Evolutionary conservation across 495 filamentous ascomycete species (phyloP).

Genomic region (Terfezia boudieri): DNA sequence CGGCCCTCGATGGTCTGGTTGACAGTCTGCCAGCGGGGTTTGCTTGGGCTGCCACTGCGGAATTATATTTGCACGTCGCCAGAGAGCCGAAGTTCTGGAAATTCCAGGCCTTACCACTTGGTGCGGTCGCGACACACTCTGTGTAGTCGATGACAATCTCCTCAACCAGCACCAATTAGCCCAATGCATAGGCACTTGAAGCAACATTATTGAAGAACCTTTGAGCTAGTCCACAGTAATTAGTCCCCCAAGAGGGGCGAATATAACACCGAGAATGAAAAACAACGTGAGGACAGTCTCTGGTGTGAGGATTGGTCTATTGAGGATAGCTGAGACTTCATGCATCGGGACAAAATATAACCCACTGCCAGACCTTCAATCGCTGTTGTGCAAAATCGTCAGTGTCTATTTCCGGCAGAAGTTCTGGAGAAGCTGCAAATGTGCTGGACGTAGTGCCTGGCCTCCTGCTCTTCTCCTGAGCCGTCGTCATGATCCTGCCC

Average conservation of each 20-base stretch:
- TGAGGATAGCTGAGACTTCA: background rate
- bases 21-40: too few species aligned
- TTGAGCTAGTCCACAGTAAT: constrained; percentile 60
- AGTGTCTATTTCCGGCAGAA: too few species aligned
- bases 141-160: constrained; percentile 83
- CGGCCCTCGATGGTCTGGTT: constrained; percentile 4
- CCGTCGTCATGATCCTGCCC: constrained; percentile 28
- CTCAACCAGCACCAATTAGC: constrained; percentile 39
- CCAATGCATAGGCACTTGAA: too few species aligned
- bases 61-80: too few species aligned
- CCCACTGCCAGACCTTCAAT: constrained; percentile 85
- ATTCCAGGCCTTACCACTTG: too few species aligned
- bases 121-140: constrained; percentile 30
- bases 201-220: constrained; percentile 23
- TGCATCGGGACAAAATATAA: constrained; percentile 1
- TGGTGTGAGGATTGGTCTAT: constrained; percentile 71
- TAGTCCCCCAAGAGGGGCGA: constrained; percentile 68
- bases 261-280: constrained; percentile 65
- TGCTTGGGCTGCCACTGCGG: too few species aligned
- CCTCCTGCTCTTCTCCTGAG: constrained; percentile 49
- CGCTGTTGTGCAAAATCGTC: constrained; percentile 49
- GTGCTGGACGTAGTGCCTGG: constrained; percentile 45
- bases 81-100: too few species aligned
- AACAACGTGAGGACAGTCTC: constrained; percentile 82
- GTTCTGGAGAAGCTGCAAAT: too few species aligned